Evolutionary conservation across 441 rosid genomes (phyloP).

Genomic region (Cnidoscolus chayamansa): DNA sequence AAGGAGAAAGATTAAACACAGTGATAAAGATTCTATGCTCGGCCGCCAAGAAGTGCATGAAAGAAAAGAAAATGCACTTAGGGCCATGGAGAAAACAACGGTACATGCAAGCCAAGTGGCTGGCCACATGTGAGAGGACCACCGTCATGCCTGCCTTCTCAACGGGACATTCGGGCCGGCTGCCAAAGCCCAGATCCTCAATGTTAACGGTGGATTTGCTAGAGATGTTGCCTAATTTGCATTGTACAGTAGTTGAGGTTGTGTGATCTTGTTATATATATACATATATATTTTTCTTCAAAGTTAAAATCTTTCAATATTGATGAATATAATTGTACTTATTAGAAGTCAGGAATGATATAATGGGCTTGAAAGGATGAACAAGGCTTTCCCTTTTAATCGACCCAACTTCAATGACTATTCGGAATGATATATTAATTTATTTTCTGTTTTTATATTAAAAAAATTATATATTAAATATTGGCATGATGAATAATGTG

Average conservation of each 20-base stretch:
- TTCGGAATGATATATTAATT: too few relatives aligned
- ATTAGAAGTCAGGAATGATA: too few relatives aligned
- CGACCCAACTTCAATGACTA: too few relatives aligned
- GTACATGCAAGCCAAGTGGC: conserved; percentile 72
- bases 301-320: too few relatives aligned
- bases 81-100: conserved; percentile 75
- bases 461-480: too few relatives aligned
- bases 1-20: conserved; percentile 45
- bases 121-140: conserved; percentile 36
- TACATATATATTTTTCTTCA: too few relatives aligned
- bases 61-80: conserved; percentile 57
- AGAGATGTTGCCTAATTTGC: conserved; percentile 38
- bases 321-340: too few relatives aligned
- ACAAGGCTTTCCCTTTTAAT: too few relatives aligned
- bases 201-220: conserved; percentile 54
- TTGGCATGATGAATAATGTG: too few relatives aligned
- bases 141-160: conserved; percentile 23
- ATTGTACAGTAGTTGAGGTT: conserved; percentile 42
- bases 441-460: too few relatives aligned
- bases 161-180: conserved; percentile 23
- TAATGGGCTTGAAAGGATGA: too few relatives aligned
- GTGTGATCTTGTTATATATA: conserved; percentile 18
- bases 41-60: conserved; percentile 70
- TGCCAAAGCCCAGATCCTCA: conserved; percentile 40
- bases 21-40: conserved; percentile 43